phyloP scores from a whole-genome alignment of 257 asterid genomes.

The Solanum sejunctum region DNA sequence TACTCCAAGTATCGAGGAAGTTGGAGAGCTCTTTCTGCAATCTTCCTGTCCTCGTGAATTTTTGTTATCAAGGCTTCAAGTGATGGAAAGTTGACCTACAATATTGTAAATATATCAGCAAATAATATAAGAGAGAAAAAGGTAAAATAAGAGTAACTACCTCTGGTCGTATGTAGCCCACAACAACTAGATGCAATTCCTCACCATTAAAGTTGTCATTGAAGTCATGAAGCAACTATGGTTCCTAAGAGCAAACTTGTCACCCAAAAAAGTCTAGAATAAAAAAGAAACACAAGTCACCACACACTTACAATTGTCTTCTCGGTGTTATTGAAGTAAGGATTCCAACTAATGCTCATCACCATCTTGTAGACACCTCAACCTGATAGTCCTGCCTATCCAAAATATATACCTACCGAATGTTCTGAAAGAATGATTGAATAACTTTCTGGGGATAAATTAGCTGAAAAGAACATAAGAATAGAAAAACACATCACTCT shows the following conservation, averaged over 20 bases:
- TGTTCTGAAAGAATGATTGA: constrained; percentile 63
- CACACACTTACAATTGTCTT: constrained; percentile 59
- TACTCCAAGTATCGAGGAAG: constrained; percentile 43
- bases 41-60: too few species aligned
- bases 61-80: constrained; percentile 68
- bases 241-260: constrained; percentile 47
- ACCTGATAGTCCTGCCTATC: constrained; percentile 68
- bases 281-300: neutral
- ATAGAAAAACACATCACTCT: neutral
- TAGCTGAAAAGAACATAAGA: constrained; percentile 45
- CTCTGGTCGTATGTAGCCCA: constrained; percentile 88
- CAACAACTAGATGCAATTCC: constrained; percentile 64
- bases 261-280: neutral
- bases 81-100: constrained; percentile 58
- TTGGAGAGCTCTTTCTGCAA: constrained; percentile 70
- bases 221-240: constrained; percentile 93
- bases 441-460: constrained; percentile 57
- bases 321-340: constrained; percentile 43
- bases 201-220: constrained; percentile 72
- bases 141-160: constrained; percentile 3
- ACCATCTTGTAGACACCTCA: constrained; percentile 84
- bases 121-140: neutral
- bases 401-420: constrained; percentile 83
- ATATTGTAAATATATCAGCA: neutral
- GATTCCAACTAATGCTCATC: constrained; percentile 97